phyloP scores from a whole-genome alignment of 805 yeast species.

The Candida awuae region DNA sequence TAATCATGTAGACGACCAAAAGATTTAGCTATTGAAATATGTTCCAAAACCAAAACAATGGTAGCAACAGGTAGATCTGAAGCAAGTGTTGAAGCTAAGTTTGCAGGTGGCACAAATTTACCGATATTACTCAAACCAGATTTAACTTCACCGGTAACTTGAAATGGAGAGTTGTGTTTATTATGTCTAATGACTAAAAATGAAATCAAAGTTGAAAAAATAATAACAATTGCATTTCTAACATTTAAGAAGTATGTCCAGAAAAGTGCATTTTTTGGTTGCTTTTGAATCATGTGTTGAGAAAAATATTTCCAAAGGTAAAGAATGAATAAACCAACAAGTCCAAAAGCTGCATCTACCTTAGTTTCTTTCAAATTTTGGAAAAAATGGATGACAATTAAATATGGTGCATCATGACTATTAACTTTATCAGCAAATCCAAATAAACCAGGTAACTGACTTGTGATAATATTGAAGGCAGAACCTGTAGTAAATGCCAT shows the following conservation, averaged over 20 bases:
- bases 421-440: conserved; percentile 62
- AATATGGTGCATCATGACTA: conserved; percentile 64
- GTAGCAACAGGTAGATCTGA: conserved; percentile 81
- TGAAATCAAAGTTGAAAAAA: conserved; percentile 73
- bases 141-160: conserved; percentile 70
- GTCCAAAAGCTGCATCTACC: conserved; percentile 83
- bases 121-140: conserved; percentile 74
- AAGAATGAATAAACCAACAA: conserved; percentile 62
- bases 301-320: conserved; percentile 63
- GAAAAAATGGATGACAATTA: conserved; percentile 61
- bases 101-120: conserved; percentile 50
- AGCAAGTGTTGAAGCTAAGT: conserved; percentile 52
- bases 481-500: conserved; percentile 94
- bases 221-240: conserved; percentile 72
- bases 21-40: conserved; percentile 85
- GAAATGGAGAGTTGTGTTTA: conserved; percentile 35
- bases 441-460: conserved; percentile 81
- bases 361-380: conserved; percentile 60
- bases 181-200: conserved; percentile 59
- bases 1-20: conserved; percentile 89
- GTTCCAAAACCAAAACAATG: conserved; percentile 76
- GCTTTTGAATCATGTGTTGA: conserved; percentile 51
- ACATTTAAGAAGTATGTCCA: conserved; percentile 61
- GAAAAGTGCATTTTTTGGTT: conserved; percentile 49
- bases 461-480: conserved; percentile 69